A percentile compares a stretch with the other conserved stretches of the same genome.
phyloP scores from a whole-genome alignment of 257 asterid species.

The Rehmannia glutinosa region DNA sequence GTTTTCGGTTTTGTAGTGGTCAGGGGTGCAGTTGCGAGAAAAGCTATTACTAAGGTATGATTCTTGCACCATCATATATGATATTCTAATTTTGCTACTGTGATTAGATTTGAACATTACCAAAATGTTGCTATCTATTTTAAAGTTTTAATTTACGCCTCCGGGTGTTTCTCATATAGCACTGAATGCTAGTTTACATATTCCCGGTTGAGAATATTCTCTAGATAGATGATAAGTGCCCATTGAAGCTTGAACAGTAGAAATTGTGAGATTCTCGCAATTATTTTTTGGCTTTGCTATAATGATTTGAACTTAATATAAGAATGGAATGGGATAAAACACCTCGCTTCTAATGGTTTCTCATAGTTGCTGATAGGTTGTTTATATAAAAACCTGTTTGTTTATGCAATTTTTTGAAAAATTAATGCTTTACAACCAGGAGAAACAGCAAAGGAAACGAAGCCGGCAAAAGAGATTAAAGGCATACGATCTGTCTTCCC shows the following conservation, averaged over 20 bases:
- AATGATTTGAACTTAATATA: not conserved
- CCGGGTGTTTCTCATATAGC: not conserved
- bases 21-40: conserved; percentile 45
- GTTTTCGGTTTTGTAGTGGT: conserved; percentile 44
- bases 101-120: not conserved
- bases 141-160: not conserved
- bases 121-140: not conserved
- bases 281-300: not conserved
- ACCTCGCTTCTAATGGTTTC: not conserved
- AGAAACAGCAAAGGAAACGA: conserved; percentile 40
- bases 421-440: conserved; percentile 30
- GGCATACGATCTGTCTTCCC: conserved; percentile 70
- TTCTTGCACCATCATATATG: not conserved
- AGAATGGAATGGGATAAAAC: too few species aligned
- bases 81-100: not conserved
- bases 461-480: conserved; percentile 55
- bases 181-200: not conserved
- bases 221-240: not conserved
- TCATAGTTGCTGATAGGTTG: not conserved
- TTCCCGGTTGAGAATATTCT: not conserved
- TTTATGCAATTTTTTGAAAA: not conserved
- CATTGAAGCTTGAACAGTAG: not conserved
- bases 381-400: not conserved
- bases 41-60: conserved; percentile 59
- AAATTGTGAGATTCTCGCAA: not conserved